Evolutionary conservation across 345 rosid genomes (phyloP).

Genomic region (Salix udensis): DNA sequence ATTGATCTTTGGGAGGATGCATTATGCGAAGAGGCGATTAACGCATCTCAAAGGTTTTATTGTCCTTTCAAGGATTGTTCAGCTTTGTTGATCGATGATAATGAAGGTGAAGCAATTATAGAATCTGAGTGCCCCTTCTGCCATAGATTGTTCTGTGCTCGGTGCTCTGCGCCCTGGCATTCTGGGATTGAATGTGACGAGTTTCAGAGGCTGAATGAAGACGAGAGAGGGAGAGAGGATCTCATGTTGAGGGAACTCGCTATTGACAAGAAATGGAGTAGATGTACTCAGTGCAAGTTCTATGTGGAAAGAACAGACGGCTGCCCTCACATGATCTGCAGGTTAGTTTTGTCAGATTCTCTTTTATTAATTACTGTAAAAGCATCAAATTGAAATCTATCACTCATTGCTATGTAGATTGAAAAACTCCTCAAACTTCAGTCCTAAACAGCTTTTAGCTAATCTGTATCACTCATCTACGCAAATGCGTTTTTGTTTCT

Average conservation of each 20-base stretch:
- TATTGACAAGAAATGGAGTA: conserved; percentile 13
- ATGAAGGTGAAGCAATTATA: conserved; percentile 27
- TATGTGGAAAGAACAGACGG: conserved; percentile 29
- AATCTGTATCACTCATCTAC: not conserved
- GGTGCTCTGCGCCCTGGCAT: conserved; percentile 18
- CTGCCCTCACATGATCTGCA: conserved; percentile 27
- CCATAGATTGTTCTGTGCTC: conserved; percentile 27
- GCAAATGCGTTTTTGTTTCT: not conserved
- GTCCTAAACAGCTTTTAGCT: not conserved
- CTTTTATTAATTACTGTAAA: not conserved
- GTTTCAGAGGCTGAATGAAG: conserved; percentile 17
- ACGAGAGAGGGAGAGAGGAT: conserved; percentile 22
- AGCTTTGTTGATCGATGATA: conserved; percentile 38
- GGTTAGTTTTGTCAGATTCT: conserved; percentile 4
- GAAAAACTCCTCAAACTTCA: not conserved
- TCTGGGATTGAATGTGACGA: conserved; percentile 13
- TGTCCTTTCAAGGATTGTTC: conserved; percentile 81
- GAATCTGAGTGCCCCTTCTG: conserved; percentile 33
- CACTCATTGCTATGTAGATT: not conserved
- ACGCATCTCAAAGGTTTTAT: conserved; percentile 33
- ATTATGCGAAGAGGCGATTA: conserved; percentile 41
- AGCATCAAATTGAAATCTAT: not conserved
- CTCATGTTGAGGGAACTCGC: conserved; percentile 19
- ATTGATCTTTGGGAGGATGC: conserved; percentile 54
- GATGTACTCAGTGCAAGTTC: conserved; percentile 22